Conservation (phyloP, 768 basidiomycete genomes). For the Serendipita sp. region DNA sequence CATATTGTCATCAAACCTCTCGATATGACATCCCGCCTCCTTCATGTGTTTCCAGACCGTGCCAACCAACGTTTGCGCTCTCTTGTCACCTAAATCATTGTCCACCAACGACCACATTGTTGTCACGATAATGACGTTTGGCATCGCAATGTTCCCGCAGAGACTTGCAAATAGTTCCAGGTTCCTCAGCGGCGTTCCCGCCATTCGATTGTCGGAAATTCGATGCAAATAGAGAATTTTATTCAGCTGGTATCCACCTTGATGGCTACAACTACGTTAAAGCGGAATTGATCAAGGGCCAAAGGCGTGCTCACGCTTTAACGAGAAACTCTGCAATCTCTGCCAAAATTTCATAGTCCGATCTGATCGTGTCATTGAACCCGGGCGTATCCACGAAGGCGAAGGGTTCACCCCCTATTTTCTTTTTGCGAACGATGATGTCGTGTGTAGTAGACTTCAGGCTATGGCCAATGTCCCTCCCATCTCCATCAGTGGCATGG, state of each 20-base stretch:
- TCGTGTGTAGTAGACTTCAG: not conserved
- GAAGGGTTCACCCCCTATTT: slow-evolving; percentile 1
- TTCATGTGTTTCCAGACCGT: not conserved
- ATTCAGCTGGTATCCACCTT: not conserved
- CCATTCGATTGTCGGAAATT: not conserved
- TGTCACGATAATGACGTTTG: not conserved
- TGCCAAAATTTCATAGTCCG: slow-evolving; percentile 15
- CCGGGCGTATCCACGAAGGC: slow-evolving; percentile 16
- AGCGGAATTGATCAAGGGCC: not conserved
- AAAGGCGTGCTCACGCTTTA: not conserved
- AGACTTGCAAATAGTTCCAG: not conserved
- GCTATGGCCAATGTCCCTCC: not conserved
- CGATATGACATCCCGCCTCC: not conserved
- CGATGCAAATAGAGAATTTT: not conserved
- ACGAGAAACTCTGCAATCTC: slow-evolving; percentile 9
- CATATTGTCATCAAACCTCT: not conserved
- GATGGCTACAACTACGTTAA: not conserved
- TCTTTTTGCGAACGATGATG: not conserved
- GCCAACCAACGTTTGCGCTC: not conserved
- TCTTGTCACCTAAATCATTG: not conserved
- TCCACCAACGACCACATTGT: not conserved
- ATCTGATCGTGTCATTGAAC: slow-evolving; percentile 15
- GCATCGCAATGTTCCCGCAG: not conserved
- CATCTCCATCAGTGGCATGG: not conserved
- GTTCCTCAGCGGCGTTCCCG: not conserved